Evolutionary conservation across 2,329 filamentous ascomycete species (phyloP).

Genomic region (Pseudogymnoascus sp.): DNA sequence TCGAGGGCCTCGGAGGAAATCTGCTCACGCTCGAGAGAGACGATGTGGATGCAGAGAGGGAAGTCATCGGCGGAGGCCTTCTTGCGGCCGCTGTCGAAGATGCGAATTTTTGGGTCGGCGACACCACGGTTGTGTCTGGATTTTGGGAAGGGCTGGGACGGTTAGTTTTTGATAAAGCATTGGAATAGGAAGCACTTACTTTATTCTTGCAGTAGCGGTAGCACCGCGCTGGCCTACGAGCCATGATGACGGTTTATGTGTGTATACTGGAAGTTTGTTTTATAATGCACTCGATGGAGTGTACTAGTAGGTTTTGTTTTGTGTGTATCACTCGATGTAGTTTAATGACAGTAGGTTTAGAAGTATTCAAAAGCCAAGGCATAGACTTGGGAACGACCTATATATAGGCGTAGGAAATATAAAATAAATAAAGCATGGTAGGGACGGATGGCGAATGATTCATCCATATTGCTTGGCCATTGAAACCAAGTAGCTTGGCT

Average conservation of each 20-base stretch:
- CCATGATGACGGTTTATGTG: constrained; percentile 75
- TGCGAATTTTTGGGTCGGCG: constrained; percentile 74
- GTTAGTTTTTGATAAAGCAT: constrained; percentile 12
- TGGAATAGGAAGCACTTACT: constrained; percentile 51
- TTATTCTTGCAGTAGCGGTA: constrained; percentile 99
- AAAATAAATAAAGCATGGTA: constrained; percentile 5
- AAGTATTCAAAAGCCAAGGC: constrained; percentile 3
- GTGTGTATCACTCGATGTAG: not conserved
- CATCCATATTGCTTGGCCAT: not conserved
- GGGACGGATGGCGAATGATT: not conserved
- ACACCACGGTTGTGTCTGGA: constrained; percentile 99
- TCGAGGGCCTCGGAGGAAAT: constrained; percentile 98
- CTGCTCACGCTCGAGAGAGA: constrained; percentile 99
- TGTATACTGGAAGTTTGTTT: not conserved
- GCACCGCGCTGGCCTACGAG: constrained; percentile 97
- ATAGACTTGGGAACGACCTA: not conserved
- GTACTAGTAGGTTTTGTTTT: not conserved
- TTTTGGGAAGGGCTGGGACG: constrained; percentile 84
- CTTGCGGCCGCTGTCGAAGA: constrained; percentile 99
- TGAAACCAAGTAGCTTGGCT: not conserved
- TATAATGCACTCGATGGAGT: constrained; percentile 3
- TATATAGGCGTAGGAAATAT: constrained; percentile 6
- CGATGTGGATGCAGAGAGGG: constrained; percentile 97
- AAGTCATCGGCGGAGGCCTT: constrained; percentile 98
- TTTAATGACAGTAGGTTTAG: not conserved